These are phyloP conservation scores for Eleusine coracana DNA, from an alignment of 176 grass and related monocot genomes.

Conservation along the genomic window DNA sequence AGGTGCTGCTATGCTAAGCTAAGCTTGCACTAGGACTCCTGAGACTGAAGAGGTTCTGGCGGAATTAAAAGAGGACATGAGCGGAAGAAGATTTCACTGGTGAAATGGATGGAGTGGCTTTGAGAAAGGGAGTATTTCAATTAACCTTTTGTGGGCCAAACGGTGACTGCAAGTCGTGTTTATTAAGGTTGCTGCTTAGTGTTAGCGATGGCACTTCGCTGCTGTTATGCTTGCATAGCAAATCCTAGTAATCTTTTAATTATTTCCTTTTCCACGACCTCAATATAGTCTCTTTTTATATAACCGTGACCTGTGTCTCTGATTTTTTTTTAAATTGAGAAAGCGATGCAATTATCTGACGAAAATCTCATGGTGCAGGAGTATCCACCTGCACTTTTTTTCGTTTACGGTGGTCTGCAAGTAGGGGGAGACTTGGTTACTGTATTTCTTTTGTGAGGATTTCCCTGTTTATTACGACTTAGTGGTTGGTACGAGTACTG, in stretches of 20 bases:
- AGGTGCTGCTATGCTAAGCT: conserved; percentile 27
- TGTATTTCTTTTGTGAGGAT: neutral
- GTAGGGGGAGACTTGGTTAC: neutral
- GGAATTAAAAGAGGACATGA: conserved; percentile 31
- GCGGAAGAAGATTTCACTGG: neutral
- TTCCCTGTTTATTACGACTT: neutral
- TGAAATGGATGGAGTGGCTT: neutral
- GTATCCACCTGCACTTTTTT: conserved; percentile 22
- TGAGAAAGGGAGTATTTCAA: neutral
- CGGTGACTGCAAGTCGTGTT: neutral
- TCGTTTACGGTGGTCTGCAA: neutral
- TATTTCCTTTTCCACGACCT: neutral
- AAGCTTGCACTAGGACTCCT: conserved; percentile 17
- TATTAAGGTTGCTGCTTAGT: neutral
- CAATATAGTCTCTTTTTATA: neutral
- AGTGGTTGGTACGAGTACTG: neutral
- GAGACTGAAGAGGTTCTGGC: conserved; percentile 31
- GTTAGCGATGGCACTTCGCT: neutral
- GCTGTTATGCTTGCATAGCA: neutral
- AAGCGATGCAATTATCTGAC: neutral
- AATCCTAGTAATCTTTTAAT: neutral
- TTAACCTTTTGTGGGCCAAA: neutral
- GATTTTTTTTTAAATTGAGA: neutral
- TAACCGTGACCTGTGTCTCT: neutral
- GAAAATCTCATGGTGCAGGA: conserved; percentile 16